These are phyloP conservation scores for Colletotrichum euphorbiae DNA, from an alignment of 2,329 filamentous ascomycete genomes.

Conservation along the genomic window DNA sequence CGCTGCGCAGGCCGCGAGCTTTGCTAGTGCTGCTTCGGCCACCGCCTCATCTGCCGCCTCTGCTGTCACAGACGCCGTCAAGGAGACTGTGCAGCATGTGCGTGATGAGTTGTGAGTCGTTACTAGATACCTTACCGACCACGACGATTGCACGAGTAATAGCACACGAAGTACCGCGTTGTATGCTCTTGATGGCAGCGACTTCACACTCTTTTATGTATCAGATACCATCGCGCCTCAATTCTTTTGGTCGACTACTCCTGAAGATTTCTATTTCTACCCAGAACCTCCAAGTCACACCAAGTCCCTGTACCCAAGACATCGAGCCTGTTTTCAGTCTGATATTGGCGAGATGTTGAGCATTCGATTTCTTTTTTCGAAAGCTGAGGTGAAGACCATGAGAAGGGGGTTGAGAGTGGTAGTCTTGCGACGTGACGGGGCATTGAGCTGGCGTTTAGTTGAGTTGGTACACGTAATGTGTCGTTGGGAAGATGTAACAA, in stretches of 20 bases:
- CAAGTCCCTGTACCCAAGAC: not conserved
- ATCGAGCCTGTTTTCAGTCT: not conserved
- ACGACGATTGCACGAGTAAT: constrained; percentile 38
- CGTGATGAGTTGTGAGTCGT: constrained; percentile 56
- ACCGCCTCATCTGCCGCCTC: constrained; percentile 39
- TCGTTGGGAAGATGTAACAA: constrained; percentile 12
- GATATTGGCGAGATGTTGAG: not conserved
- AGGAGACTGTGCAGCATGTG: constrained; percentile 50
- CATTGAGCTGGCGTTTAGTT: constrained; percentile 37
- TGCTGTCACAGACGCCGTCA: constrained; percentile 55
- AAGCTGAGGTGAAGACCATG: not conserved
- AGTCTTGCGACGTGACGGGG: constrained; percentile 3
- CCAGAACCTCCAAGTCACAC: not conserved
- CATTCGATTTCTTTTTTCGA: constrained; percentile 1
- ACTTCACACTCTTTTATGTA: constrained; percentile 34
- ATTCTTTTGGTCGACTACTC: constrained; percentile 29
- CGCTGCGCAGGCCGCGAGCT: constrained; percentile 63
- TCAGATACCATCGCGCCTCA: constrained; percentile 39
- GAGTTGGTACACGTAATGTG: constrained; percentile 24
- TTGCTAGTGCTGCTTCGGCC: constrained; percentile 50
- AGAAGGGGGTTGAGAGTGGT: too few species aligned
- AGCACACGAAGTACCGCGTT: constrained; percentile 31
- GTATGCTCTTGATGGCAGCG: constrained; percentile 2
- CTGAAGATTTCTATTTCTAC: constrained; percentile 39
- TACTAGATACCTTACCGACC: not conserved